These are phyloP conservation scores for Solanum paucissectum DNA, from an alignment of 257 asterid genomes.

Conservation along the genomic window DNA sequence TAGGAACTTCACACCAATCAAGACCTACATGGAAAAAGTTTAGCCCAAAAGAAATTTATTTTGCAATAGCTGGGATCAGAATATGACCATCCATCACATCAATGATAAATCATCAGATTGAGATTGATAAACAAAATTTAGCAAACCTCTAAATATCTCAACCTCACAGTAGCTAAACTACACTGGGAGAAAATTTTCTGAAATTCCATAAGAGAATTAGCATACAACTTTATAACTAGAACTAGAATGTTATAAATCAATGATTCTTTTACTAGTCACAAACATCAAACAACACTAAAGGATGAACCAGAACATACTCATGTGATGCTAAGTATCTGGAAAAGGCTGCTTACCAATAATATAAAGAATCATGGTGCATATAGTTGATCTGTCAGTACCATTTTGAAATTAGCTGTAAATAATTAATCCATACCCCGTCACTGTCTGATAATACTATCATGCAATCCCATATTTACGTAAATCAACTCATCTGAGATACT, in stretches of 20 bases:
- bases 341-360: background rate
- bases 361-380: background rate
- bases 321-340: background rate
- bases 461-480: background rate
- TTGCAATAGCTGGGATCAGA: background rate
- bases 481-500: background rate
- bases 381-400: background rate
- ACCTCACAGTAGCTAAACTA: background rate
- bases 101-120: background rate
- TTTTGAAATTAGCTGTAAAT: background rate
- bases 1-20: conserved; percentile 83
- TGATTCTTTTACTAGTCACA: background rate
- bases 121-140: background rate
- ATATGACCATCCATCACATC: background rate
- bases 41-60: background rate
- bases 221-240: background rate
- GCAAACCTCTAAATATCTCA: background rate
- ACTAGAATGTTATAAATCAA: background rate
- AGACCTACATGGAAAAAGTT: conserved; percentile 41
- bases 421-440: background rate
- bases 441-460: background rate
- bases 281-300: background rate
- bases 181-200: background rate
- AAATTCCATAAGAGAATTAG: background rate
- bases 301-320: background rate